phyloP scores from a whole-genome alignment of 306 rosid species.

The Quercus berberidifolia region DNA sequence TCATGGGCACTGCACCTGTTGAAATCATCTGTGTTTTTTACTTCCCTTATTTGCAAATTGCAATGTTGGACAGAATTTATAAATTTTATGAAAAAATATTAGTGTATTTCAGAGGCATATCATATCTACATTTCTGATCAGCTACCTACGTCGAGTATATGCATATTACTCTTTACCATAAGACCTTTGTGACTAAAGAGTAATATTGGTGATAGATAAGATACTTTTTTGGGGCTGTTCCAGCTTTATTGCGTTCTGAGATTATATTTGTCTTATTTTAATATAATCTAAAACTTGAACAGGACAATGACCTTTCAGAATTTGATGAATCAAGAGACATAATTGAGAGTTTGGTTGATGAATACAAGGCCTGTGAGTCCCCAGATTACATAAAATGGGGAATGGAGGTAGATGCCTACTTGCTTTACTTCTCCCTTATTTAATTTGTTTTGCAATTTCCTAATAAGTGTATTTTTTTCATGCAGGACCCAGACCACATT shows the following conservation, averaged over 20 bases:
- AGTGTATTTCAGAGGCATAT: neutral
- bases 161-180: neutral
- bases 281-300: constrained; percentile 28
- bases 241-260: constrained; percentile 14
- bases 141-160: neutral
- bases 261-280: constrained; percentile 23
- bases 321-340: constrained; percentile 97
- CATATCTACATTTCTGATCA: neutral
- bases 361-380: constrained; percentile 97
- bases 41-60: neutral
- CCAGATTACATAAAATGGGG: constrained; percentile 99
- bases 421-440: constrained; percentile 13
- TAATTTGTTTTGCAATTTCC: constrained; percentile 10
- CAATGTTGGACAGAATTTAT: neutral
- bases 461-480: constrained; percentile 7
- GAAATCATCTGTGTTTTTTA: neutral
- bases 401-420: constrained; percentile 77
- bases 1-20: neutral
- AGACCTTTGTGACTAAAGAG: neutral
- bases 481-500: constrained; percentile 74
- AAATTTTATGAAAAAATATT: neutral
- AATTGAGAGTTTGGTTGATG: constrained; percentile 94
- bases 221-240: constrained; percentile 9
- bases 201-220: neutral
- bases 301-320: constrained; percentile 99